Percentiles rank a stretch among this genome's conserved stretches.
These are phyloP conservation scores for Euphorbia corollata DNA, from an alignment of 441 rosid genomes.

Conservation along the genomic window DNA sequence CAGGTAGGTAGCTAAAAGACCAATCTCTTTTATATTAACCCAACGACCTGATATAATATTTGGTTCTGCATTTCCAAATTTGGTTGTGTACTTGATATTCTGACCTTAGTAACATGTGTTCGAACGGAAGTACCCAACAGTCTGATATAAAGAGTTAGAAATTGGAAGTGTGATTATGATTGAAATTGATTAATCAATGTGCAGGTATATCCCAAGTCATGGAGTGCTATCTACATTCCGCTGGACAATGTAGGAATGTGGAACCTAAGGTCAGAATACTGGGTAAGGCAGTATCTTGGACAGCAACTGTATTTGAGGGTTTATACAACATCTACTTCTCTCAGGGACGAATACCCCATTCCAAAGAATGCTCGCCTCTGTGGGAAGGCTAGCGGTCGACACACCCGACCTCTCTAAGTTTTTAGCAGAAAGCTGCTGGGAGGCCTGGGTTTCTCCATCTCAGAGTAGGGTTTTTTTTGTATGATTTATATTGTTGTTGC, in stretches of 20 bases:
- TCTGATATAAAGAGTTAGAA: too few species aligned
- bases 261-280: conserved; percentile 81
- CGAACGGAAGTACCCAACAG: too few species aligned
- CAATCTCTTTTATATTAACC: too few species aligned
- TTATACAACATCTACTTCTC: conserved; percentile 57
- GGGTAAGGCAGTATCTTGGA: conserved; percentile 90
- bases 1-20: conserved; percentile 37
- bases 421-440: not conserved
- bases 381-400: conserved; percentile 67
- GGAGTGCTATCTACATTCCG: conserved; percentile 82
- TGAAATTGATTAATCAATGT: too few species aligned
- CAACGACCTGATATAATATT: too few species aligned
- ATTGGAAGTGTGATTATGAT: too few species aligned
- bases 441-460: not conserved
- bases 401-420: conserved; percentile 59
- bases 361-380: conserved; percentile 86
- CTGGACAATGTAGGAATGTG: conserved; percentile 96
- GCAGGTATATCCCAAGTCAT: conserved; percentile 84
- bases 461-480: conserved; percentile 18
- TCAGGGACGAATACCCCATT: conserved; percentile 81
- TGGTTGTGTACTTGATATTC: too few species aligned
- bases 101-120: too few species aligned
- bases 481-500: conserved; percentile 4
- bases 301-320: conserved; percentile 86
- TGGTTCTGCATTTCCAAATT: too few species aligned